Base-by-base conservation (phyloP, 179 eudicot genomes). In the Beta lomatogona region DNA sequence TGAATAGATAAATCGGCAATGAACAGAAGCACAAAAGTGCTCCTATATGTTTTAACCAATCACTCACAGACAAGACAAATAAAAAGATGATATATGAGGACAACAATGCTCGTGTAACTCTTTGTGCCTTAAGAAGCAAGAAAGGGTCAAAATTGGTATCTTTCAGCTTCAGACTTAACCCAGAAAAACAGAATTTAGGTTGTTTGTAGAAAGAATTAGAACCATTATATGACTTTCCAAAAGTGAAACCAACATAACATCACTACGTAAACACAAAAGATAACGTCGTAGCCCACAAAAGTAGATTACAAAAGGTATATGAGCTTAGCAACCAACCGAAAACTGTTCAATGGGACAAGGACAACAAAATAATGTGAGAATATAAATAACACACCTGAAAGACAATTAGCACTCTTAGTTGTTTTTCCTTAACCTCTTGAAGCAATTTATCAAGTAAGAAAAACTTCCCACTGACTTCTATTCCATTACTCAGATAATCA, bases 381-480 rank as follows among this genome's bases (percentile, higher is more conserved):
- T 28, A 79, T n/a, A 16, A 3, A 52, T 31, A 8, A 45, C 81
- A 57, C 85, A 92, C 95, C 94, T 93, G 93, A 80, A 83, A 90
- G 55, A 93, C 76, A 76, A 93, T 84, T 61, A 93, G 86, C 45
- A 87, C 91, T 73, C 89, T 79, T 57, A 88, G 59, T 53, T 88
- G 88, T 80, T 82, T 86, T 73, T 85, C 76, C 79, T 85, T 85
- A 64, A 85, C 84, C 81, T 84, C 87, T 69, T 82, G 79, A 74
- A 93, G 92, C 64, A 89, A 71, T 82, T 86, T 91, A 41, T 89
- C 88, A 61, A 93, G 94, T 52, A 92, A 91, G 63, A 84, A 82
- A 54, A 93, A 84, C 81, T 93, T 93, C 79, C 91, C 95, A 25
- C 97, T 93, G 77, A 85, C 83, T 85, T 88, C 84, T 79, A 92